phyloP scores from a whole-genome alignment of 1,139 yeast genomes.

The Yamadazyma epiphylla region DNA sequence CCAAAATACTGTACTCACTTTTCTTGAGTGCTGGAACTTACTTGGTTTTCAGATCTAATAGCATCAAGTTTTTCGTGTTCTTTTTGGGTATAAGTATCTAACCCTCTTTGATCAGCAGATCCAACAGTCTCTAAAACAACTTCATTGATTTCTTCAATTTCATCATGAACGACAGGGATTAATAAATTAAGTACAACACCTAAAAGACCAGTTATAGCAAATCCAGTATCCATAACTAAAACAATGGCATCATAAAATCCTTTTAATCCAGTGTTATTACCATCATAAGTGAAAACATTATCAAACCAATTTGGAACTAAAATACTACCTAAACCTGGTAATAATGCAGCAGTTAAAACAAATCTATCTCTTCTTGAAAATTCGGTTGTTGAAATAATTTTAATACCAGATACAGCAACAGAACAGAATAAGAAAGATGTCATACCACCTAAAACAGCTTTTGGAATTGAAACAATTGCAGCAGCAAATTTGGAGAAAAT shows the following conservation, averaged over 20 bases:
- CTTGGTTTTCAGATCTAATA: conserved; percentile 8
- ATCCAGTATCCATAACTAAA: conserved; percentile 84
- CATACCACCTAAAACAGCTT: conserved; percentile 87
- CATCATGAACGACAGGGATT: conserved; percentile 70
- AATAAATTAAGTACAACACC: conserved; percentile 70
- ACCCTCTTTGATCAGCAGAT: conserved; percentile 40
- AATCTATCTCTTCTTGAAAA: conserved; percentile 88
- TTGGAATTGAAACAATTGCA: conserved; percentile 80
- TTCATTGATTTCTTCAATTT: conserved; percentile 50
- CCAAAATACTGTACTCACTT: conserved; percentile 1
- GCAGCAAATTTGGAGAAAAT: conserved; percentile 86
- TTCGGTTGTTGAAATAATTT: conserved; percentile 69
- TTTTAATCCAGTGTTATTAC: conserved; percentile 54
- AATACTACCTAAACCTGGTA: conserved; percentile 78
- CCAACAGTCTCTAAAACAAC: conserved; percentile 45
- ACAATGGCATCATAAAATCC: conserved; percentile 81
- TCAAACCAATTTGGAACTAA: conserved; percentile 76
- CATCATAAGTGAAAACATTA: conserved; percentile 70
- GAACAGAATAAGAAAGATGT: conserved; percentile 84
- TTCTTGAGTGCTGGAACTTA: conserved; percentile 7
- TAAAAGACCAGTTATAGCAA: conserved; percentile 76
- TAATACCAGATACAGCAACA: conserved; percentile 85
- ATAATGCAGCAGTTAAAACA: conserved; percentile 68
- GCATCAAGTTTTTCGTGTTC: conserved; percentile 31
- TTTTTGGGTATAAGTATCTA: conserved; percentile 34